Base-by-base conservation (phyloP, 2,329 filamentous ascomycete species). In the Dactylella cylindrospora region DNA sequence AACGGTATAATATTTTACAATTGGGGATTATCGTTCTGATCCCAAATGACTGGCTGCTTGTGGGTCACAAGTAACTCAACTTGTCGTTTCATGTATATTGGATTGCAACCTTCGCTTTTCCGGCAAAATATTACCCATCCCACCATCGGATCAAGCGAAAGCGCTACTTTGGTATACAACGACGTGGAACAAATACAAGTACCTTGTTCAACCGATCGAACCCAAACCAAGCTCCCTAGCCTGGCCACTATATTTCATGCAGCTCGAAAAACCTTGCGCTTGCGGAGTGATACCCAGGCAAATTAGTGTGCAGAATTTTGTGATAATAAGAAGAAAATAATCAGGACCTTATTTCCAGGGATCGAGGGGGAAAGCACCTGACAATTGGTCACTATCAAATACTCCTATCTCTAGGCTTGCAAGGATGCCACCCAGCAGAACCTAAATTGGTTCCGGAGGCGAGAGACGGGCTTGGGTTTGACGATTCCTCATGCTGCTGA, bases 31-130 rank as follows among this genome's bases (percentile, higher is more conserved):
- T 20, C 15, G 41, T 47, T 44, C 38, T 43, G 33, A 41, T 17
- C 3, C 15, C 50, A 33, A 47, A 47, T 25, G 13, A 32, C 29
- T 28, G 32, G 23, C 20, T 22, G 19, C 15, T 22, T 35, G 36
- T 35, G 43, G 47, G 55, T 47, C 55, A 53, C 12, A 41, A 38
- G 38, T 44, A 22, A 39, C 36, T 39, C 15, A 44, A 45, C 29
- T 39, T 40, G 23, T 25, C 20, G 55, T 61, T 61, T 61, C 55
- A 61, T 29, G 8, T 61, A 61, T 32, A 61, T 43, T 41, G 35
- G 23, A 61, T 53, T 61, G 55, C 55, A 61, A 61, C 55, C 55
- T 29, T 61, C 55, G 55, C 55, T 61, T 61, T 61, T 9, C 47
- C 35, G 41, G 55, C 23, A 57, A 53, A 61, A 61, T 22, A 39